Conservation (phyloP, 2,329 filamentous ascomycete species). For the Fusarium cicatricum region DNA sequence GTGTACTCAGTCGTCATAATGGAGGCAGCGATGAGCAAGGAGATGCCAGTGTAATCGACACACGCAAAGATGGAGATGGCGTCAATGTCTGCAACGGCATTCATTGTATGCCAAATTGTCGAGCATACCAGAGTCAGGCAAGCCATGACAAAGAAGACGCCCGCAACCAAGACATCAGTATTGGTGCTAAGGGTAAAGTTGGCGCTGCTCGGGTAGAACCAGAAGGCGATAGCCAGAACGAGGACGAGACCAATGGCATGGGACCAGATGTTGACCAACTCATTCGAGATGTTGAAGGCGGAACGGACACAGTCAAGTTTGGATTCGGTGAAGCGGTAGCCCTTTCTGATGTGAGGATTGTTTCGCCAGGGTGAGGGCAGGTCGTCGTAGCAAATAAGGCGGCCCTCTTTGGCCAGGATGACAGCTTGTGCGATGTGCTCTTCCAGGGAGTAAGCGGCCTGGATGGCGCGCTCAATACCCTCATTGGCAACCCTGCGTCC, state of each 20-base stretch:
- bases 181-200: conserved; percentile 90
- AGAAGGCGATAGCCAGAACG: conserved; percentile 88
- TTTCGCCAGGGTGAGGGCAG: conserved; percentile 91
- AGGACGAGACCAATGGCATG: conserved; percentile 89
- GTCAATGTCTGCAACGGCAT: conserved; percentile 88
- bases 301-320: conserved; percentile 89
- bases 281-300: conserved; percentile 86
- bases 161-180: conserved; percentile 88
- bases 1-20: conserved; percentile 99
- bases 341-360: conserved; percentile 90
- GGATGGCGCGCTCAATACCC: conserved; percentile 77
- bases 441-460: conserved; percentile 82
- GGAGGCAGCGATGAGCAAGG: conserved; percentile 89
- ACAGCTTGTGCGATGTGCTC: conserved; percentile 86
- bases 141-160: conserved; percentile 94
- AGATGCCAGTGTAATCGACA: conserved; percentile 98
- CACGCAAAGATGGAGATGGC: conserved; percentile 96
- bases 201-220: conserved; percentile 89
- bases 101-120: conserved; percentile 99
- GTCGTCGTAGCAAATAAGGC: conserved; percentile 88
- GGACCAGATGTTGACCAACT: conserved; percentile 98
- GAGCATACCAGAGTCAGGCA: conserved; percentile 95
- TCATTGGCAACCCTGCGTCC: conserved; percentile 84
- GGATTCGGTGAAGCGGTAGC: conserved; percentile 93
- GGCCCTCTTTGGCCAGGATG: conserved; percentile 75